A percentile compares a stretch with the other conserved stretches of the same genome.
Conservation (phyloP, 1,284 basidiomycete genomes). For the Ustilago tritici region DNA sequence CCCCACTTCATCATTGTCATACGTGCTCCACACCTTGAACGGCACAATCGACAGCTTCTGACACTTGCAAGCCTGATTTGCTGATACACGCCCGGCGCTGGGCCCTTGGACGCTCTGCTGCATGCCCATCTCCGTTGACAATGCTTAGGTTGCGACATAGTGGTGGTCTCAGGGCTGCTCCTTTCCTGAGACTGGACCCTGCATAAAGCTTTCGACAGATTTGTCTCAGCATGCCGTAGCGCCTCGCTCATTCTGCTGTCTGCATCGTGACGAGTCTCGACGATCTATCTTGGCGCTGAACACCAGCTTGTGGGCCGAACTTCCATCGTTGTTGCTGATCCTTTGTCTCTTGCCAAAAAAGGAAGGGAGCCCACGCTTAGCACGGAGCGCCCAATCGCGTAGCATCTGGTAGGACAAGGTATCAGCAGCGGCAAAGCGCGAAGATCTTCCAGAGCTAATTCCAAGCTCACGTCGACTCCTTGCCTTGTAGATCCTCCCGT, state of each 20-base stretch:
- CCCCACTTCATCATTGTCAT: background rate
- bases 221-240: background rate
- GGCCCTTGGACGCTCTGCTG: background rate
- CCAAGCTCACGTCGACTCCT: slow-evolving; percentile 19
- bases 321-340: background rate
- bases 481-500: slow-evolving; percentile 31
- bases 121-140: background rate
- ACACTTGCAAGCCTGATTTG: background rate
- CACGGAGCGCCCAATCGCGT: background rate
- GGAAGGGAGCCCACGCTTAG: background rate
- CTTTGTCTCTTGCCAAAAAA: background rate
- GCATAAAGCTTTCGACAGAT: slow-evolving; percentile 5
- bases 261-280: slow-evolving; percentile 17
- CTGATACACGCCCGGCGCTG: background rate
- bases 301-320: background rate
- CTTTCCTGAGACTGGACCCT: slow-evolving; percentile 19
- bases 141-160: background rate
- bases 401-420: background rate
- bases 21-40: background rate
- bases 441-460: slow-evolving; percentile 9
- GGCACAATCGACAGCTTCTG: background rate
- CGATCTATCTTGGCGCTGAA: background rate
- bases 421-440: slow-evolving; percentile 10
- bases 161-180: slow-evolving; percentile 6
- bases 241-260: slow-evolving; percentile 13